Evolutionary conservation across 2,329 filamentous ascomycete species (phyloP).

Genomic region (Ceratocystis colombiana): DNA sequence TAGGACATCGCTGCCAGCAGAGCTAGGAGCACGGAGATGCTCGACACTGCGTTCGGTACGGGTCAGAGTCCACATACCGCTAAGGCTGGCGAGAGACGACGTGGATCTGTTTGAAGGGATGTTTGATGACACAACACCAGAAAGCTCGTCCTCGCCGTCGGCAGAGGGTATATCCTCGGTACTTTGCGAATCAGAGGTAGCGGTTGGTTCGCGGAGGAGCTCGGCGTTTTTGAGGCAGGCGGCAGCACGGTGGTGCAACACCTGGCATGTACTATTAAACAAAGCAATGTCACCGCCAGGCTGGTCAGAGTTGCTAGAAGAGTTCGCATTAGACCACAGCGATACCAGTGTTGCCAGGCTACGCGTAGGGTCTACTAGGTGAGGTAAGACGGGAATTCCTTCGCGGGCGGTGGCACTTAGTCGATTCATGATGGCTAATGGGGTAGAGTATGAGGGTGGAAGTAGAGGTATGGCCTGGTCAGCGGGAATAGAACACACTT

Average conservation of each 20-base stretch:
- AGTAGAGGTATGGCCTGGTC: conserved; percentile 49
- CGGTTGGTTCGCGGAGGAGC: conserved; percentile 32
- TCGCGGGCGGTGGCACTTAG: conserved; percentile 72
- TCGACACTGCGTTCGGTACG: conserved; percentile 27
- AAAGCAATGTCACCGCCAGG: conserved; percentile 43
- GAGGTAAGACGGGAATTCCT: conserved; percentile 86
- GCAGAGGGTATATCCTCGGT: neutral
- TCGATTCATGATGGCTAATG: conserved; percentile 76
- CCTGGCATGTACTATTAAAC: conserved; percentile 44
- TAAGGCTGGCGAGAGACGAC: conserved; percentile 17
- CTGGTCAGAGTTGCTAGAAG: conserved; percentile 30
- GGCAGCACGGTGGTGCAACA: conserved; percentile 43
- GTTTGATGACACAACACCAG: neutral
- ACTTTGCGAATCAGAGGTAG: neutral
- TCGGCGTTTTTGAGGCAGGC: conserved; percentile 44
- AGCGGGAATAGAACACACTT: conserved; percentile 70
- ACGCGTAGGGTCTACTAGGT: conserved; percentile 78
- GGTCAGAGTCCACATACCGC: conserved; percentile 26
- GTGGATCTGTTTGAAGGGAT: conserved; percentile 28
- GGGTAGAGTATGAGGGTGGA: conserved; percentile 67
- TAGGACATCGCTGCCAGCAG: conserved; percentile 41
- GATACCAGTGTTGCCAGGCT: conserved; percentile 77
- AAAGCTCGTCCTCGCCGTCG: conserved; percentile 32
- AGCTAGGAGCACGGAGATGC: conserved; percentile 38
- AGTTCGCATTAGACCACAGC: conserved; percentile 58